These are phyloP conservation scores for Verticillium tricorpus DNA, from an alignment of 2,329 filamentous ascomycete species.

Conservation along the genomic window DNA sequence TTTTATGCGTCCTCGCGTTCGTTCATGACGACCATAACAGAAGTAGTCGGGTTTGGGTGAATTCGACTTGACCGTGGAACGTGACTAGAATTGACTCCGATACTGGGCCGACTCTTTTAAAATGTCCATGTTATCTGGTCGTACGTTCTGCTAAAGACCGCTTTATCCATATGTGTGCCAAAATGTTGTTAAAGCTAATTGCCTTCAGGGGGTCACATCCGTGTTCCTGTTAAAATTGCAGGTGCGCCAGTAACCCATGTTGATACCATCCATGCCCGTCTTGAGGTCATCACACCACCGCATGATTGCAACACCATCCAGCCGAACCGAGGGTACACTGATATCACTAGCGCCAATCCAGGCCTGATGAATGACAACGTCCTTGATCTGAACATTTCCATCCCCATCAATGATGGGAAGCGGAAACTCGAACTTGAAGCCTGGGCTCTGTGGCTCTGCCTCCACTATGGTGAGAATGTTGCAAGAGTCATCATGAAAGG, in stretches of 20 bases:
- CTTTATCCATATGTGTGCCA: too few species aligned
- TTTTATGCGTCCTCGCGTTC: too few species aligned
- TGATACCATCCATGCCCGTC: background rate
- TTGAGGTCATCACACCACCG: background rate
- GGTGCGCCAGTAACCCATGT: background rate
- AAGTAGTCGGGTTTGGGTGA: too few species aligned
- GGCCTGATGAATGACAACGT: background rate
- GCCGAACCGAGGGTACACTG: background rate
- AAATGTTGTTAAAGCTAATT: too few species aligned
- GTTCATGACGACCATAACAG: too few species aligned
- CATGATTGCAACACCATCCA: background rate
- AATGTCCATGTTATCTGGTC: too few species aligned
- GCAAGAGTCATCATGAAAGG: background rate
- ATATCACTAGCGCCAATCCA: background rate
- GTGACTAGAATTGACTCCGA: too few species aligned
- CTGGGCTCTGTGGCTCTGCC: background rate
- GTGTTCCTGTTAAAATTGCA: conserved; percentile 15
- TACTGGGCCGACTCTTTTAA: too few species aligned
- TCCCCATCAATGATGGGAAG: background rate
- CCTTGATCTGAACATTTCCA: background rate
- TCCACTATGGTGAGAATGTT: background rate
- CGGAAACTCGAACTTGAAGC: background rate
- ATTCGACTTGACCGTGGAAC: too few species aligned
- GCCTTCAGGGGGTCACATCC: background rate
- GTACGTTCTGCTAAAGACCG: too few species aligned